A percentile compares a stretch with the other conserved stretches of the same genome.
These are phyloP conservation scores for Hypoxylon sp. DNA, from an alignment of 2,329 filamentous ascomycete genomes.

Conservation along the genomic window DNA sequence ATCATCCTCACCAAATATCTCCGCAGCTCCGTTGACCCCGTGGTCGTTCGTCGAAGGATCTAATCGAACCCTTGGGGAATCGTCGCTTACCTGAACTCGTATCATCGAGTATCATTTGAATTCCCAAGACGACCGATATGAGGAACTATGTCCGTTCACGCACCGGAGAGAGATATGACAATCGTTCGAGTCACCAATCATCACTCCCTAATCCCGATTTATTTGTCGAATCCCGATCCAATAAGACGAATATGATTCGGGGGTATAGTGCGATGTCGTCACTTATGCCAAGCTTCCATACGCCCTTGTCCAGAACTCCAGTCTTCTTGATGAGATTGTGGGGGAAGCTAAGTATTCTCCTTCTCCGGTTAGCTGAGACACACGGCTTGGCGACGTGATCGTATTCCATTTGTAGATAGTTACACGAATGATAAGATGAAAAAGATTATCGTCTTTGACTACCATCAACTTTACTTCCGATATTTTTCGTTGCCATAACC, in stretches of 20 bases:
- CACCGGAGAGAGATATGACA: slow-evolving; percentile 16
- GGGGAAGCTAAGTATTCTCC: slow-evolving; percentile 35
- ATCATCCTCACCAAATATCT: slow-evolving; percentile 37
- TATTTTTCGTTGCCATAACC: slow-evolving; percentile 3
- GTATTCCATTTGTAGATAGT: slow-evolving; percentile 9
- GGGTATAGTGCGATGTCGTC: slow-evolving; percentile 19
- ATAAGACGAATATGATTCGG: slow-evolving; percentile 10
- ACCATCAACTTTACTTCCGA: slow-evolving; percentile 1
- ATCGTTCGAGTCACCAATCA: not conserved
- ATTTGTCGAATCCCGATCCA: slow-evolving; percentile 17
- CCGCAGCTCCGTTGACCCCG: slow-evolving; percentile 44
- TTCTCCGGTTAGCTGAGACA: slow-evolving; percentile 27
- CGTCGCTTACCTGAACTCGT: slow-evolving; percentile 27
- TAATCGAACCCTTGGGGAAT: slow-evolving; percentile 10
- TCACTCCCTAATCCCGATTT: slow-evolving; percentile 12
- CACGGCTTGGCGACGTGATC: slow-evolving; percentile 28
- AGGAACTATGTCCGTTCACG: not conserved
- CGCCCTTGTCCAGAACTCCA: slow-evolving; percentile 34
- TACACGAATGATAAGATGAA: slow-evolving; percentile 10
- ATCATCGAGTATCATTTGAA: slow-evolving; percentile 17
- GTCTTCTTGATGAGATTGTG: slow-evolving; percentile 33
- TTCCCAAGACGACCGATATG: not conserved
- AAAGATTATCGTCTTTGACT: slow-evolving; percentile 4
- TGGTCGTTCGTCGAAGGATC: slow-evolving; percentile 31
- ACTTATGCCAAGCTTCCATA: slow-evolving; percentile 40